Percentiles rank a stretch among this genome's conserved stretches.
phyloP scores from a whole-genome alignment of 495 filamentous ascomycete species.

The Apodospora peruviana region DNA sequence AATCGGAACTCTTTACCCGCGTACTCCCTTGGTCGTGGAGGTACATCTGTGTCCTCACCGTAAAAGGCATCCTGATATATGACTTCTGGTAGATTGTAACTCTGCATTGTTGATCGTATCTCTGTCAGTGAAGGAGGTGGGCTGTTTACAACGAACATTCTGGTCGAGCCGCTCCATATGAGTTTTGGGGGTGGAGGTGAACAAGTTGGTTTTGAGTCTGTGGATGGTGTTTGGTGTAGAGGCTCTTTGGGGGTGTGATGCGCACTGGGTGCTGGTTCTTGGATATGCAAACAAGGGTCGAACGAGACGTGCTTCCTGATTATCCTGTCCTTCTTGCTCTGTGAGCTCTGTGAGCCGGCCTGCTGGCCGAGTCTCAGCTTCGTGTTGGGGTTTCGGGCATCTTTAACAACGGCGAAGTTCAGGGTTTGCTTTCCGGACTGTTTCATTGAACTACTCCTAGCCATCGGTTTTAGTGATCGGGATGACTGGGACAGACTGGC shows the following conservation, averaged over 20 bases:
- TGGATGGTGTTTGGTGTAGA: background rate
- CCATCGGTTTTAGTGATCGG: conserved; percentile 13
- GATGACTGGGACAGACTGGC: conserved; percentile 7
- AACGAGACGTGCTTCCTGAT: conserved; percentile 36
- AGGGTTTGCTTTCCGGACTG: conserved; percentile 35
- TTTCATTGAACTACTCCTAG: conserved; percentile 15
- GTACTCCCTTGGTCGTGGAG: conserved; percentile 72
- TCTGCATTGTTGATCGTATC: conserved; percentile 39
- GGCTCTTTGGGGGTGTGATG: background rate
- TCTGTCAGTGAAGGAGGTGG: conserved; percentile 33
- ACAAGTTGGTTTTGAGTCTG: background rate
- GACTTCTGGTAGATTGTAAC: conserved; percentile 38
- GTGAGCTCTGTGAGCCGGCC: conserved; percentile 35
- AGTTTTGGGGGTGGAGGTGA: conserved; percentile 1
- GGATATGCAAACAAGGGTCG: too few species aligned
- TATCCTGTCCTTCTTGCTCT: conserved; percentile 24
- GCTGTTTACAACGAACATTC: conserved; percentile 22
- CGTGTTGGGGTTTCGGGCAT: conserved; percentile 62
- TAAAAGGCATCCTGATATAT: conserved; percentile 88
- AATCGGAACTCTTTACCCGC: conserved; percentile 83
- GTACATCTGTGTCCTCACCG: conserved; percentile 80
- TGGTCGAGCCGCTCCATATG: conserved; percentile 14
- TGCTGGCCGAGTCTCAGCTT: conserved; percentile 64
- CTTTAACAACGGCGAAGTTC: conserved; percentile 73
- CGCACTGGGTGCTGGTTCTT: background rate